phyloP scores from a whole-genome alignment of 1,284 basidiomycete genomes.

The Ceratobasidium sp. region DNA sequence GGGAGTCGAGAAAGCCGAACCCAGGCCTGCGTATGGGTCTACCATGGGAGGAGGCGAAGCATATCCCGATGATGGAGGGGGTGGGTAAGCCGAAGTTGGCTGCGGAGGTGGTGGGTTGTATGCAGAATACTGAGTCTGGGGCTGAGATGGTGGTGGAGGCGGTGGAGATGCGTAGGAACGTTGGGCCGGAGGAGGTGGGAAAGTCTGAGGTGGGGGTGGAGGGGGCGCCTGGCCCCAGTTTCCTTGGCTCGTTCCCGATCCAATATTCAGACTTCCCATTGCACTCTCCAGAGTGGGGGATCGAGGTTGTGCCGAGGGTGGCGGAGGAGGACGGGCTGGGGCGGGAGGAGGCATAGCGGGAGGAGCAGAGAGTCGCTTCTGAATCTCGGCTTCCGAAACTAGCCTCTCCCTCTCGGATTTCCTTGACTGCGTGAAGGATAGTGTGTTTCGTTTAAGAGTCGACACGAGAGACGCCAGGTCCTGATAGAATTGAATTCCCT shows the following conservation, averaged over 20 bases:
- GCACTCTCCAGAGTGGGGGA: conserved; percentile 61
- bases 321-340: conserved; percentile 56
- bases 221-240: conserved; percentile 30
- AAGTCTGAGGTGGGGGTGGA: conserved; percentile 33
- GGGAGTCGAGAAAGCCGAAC: conserved; percentile 23
- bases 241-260: background rate
- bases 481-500: conserved; percentile 87
- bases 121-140: conserved; percentile 40
- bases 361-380: conserved; percentile 60
- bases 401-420: conserved; percentile 75
- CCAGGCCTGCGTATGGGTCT: conserved; percentile 40
- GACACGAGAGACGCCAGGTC: conserved; percentile 75
- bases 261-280: conserved; percentile 26
- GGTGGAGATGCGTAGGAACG: conserved; percentile 40
- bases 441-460: conserved; percentile 66
- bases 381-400: conserved; percentile 72
- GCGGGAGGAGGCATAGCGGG: conserved; percentile 45
- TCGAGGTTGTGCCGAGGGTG: conserved; percentile 53
- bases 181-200: conserved; percentile 41
- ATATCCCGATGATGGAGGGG: conserved; percentile 44
- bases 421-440: conserved; percentile 68
- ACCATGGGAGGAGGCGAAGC: conserved; percentile 35
- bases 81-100: conserved; percentile 45
- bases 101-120: conserved; percentile 47
- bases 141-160: conserved; percentile 46